Evolutionary conservation across 202 grass and related monocot species (phyloP).

Genomic region (Setaria italica): DNA sequence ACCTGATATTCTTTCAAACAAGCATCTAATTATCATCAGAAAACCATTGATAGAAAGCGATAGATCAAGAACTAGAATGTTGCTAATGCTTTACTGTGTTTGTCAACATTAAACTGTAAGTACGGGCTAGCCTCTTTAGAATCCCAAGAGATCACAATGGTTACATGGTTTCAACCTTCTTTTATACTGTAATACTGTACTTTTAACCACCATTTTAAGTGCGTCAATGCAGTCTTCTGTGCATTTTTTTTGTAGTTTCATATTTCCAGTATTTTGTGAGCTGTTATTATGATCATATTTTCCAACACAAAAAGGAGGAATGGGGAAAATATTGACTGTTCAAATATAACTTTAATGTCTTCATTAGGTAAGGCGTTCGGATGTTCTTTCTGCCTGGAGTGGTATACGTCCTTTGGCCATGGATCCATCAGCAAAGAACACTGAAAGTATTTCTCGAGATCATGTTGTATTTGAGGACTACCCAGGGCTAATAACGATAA

Average conservation of each 20-base stretch:
- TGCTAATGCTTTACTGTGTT: conserved; percentile 12
- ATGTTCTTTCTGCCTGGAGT: conserved; percentile 98
- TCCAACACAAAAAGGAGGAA: not conserved
- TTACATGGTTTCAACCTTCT: not conserved
- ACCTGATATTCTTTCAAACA: not conserved
- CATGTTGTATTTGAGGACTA: conserved; percentile 90
- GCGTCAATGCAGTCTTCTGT: not conserved
- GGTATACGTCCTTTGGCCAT: conserved; percentile 89
- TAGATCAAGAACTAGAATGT: not conserved
- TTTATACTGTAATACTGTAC: not conserved
- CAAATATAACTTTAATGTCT: conserved; percentile 15
- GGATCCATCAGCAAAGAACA: conserved; percentile 91
- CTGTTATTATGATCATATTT: not conserved
- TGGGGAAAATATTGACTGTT: not conserved
- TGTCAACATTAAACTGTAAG: not conserved
- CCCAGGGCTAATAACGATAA: conserved; percentile 96
- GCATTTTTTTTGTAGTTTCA: conserved; percentile 10
- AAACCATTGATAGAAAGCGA: not conserved
- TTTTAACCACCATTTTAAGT: not conserved
- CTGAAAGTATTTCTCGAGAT: conserved; percentile 96
- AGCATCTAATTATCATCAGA: not conserved
- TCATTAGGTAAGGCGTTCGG: conserved; percentile 89
- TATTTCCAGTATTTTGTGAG: not conserved
- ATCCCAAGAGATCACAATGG: not conserved
- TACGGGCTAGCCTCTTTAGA: conserved; percentile 1